Conservation (phyloP, 345 rosid genomes). For the Erysimum cheiranthoides region DNA sequence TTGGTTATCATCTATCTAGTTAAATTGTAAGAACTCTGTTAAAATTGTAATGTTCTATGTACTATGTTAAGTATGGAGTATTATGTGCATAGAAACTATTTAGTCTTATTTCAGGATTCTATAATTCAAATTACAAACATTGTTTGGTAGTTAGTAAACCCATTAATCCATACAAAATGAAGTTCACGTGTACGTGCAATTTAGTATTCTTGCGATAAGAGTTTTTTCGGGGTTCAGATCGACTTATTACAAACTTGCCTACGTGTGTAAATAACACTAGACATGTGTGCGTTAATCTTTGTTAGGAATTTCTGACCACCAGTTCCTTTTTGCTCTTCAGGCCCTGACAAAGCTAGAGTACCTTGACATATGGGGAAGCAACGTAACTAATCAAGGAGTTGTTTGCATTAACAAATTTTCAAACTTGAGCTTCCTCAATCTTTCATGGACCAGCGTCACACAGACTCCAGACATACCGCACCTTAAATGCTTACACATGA, state of each 20-base stretch:
- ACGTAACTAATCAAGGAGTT: conserved; percentile 70
- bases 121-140: neutral
- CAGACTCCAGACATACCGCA: conserved; percentile 62
- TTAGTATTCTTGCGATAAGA: neutral
- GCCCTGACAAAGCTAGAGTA: conserved; percentile 72
- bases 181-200: neutral
- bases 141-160: neutral
- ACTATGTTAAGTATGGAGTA: neutral
- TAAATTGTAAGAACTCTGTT: conserved; percentile 3
- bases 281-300: neutral
- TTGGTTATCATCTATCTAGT: neutral
- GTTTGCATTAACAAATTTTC: conserved; percentile 56
- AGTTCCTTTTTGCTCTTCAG: conserved; percentile 46
- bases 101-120: conserved; percentile 11
- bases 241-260: neutral
- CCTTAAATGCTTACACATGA: conserved; percentile 81
- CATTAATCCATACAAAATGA: conserved; percentile 1
- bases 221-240: neutral
- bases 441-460: conserved; percentile 80
- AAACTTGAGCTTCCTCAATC: conserved; percentile 70
- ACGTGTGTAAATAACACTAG: neutral
- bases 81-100: neutral
- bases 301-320: neutral
- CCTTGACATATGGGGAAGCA: conserved; percentile 94
- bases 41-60: neutral